Evolutionary conservation across 148 eudicot species (phyloP), one percentile per base, ranked within the genome.

Genomic region (Rhododendron kiyosumense): DNA sequence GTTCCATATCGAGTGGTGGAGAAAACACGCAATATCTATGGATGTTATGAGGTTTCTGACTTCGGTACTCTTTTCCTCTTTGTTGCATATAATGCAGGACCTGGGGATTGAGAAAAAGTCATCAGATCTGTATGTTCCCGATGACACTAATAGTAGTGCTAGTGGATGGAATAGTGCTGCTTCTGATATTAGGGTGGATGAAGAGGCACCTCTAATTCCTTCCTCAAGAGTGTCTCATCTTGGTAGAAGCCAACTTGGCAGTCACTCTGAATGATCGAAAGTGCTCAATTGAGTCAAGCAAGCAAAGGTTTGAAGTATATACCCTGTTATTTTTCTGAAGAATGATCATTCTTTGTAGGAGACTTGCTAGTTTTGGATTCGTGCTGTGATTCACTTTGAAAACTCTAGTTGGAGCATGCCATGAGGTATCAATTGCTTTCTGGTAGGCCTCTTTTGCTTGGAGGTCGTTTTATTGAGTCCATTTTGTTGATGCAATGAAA

Each of bases 171-270:
- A 73, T 86, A 88, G n/a, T 85, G 34, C 88, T 67, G 85, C 87
- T 77, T 48, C 81, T 51, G 92, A 91, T 79, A n/a, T 81, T 75
- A 76, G 46, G n/a, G 89, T 78, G 7, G 94, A 93, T 41, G 94
- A 91, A 89, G 94, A 91, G 89, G 91, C 92, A 52, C 90, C 93
- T 41, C 80, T 93, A 78, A 83, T 93, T 87, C 88, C 91, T 81
- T 87, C 93, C 51, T 87, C 91, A 0, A 89, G 91, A 87, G 85
- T 91, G 49, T 93, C 90, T 74, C 89, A 88, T 87, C 89, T 89
- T 54, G 94, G 92, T 18, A 91, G 88, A 88, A 86, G 61, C 90
- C 90, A 74, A 71, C 80, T 88, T 78, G 84, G 86, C 61, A 85
- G 61, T 45, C 73, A 34, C 52, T 78, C 38, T n/a, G 81, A 77